phyloP scores from a whole-genome alignment of 1,284 basidiomycete genomes.

The Boletus sp. region DNA sequence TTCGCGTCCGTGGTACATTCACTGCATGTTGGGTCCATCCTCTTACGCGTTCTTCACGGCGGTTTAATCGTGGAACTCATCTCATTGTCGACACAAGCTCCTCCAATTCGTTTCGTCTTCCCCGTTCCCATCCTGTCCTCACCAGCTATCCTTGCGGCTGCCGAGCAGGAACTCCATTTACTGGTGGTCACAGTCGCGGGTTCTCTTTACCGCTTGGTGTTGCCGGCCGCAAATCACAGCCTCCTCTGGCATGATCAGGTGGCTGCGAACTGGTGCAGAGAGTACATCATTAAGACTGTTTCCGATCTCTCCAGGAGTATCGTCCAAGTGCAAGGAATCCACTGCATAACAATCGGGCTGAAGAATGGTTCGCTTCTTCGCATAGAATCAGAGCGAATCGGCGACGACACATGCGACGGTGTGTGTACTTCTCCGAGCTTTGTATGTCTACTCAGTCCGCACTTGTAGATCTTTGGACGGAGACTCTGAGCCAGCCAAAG shows the following conservation, averaged over 20 bases:
- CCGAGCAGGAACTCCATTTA: conserved; percentile 63
- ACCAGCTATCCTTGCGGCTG: conserved; percentile 62
- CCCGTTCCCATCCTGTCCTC: conserved; percentile 66
- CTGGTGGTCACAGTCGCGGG: conserved; percentile 65
- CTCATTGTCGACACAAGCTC: conserved; percentile 59
- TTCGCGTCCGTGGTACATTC: conserved; percentile 59
- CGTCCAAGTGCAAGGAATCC: conserved; percentile 68
- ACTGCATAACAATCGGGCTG: conserved; percentile 64
- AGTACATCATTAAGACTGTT: conserved; percentile 61
- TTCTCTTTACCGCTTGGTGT: conserved; percentile 72
- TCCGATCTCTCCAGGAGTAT: conserved; percentile 44
- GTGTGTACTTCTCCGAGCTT: conserved; percentile 22
- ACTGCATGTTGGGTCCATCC: conserved; percentile 58
- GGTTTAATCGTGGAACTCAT: conserved; percentile 75
- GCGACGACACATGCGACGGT: conserved; percentile 54
- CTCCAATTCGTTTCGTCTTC: conserved; percentile 74
- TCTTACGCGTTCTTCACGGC: conserved; percentile 72
- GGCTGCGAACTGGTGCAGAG: conserved; percentile 57
- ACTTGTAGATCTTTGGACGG: conserved; percentile 60
- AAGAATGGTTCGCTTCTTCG: conserved; percentile 70
- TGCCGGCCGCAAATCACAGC: conserved; percentile 54
- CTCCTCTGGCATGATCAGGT: conserved; percentile 58
- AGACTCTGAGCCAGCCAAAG: conserved; percentile 56
- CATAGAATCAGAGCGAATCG: conserved; percentile 58
- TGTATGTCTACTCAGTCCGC: conserved; percentile 8